phyloP scores from a whole-genome alignment of 2,329 filamentous ascomycete genomes.

The Claviceps arundinis region DNA sequence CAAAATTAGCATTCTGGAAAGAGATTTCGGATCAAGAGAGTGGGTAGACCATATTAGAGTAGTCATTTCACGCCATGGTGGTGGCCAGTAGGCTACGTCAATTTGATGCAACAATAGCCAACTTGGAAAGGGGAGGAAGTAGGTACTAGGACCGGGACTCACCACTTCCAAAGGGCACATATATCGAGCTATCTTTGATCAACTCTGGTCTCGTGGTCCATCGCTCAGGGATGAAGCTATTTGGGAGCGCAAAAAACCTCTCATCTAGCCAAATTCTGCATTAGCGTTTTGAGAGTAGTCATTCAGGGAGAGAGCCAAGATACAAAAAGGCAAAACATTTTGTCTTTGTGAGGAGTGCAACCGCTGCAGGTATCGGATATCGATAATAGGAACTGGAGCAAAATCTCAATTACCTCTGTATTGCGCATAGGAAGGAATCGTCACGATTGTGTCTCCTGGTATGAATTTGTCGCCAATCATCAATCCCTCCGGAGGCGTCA shows the following conservation, averaged over 20 bases:
- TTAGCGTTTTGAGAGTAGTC: neutral
- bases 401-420: neutral
- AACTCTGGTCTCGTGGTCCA: slow-evolving; percentile 20
- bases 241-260: slow-evolving; percentile 7
- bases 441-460: slow-evolving; percentile 23
- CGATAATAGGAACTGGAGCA: neutral
- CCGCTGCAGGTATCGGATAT: no score
- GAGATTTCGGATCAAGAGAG: no score
- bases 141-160: neutral
- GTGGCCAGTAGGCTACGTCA: no score
- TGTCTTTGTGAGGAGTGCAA: no score
- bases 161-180: slow-evolving; percentile 16
- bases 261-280: slow-evolving; percentile 5
- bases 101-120: no score
- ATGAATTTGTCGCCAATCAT: slow-evolving; percentile 18
- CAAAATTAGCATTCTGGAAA: no score
- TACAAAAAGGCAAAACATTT: neutral
- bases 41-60: neutral
- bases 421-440: slow-evolving; percentile 9
- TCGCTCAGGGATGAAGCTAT: slow-evolving; percentile 21
- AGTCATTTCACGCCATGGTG: neutral
- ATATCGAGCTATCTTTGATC: slow-evolving; percentile 12
- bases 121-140: neutral
- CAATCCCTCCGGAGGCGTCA: slow-evolving; percentile 25
- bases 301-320: neutral